Evolutionary conservation across 2,329 filamentous ascomycete species (phyloP).

Genomic region (Calonectria fujianensis): DNA sequence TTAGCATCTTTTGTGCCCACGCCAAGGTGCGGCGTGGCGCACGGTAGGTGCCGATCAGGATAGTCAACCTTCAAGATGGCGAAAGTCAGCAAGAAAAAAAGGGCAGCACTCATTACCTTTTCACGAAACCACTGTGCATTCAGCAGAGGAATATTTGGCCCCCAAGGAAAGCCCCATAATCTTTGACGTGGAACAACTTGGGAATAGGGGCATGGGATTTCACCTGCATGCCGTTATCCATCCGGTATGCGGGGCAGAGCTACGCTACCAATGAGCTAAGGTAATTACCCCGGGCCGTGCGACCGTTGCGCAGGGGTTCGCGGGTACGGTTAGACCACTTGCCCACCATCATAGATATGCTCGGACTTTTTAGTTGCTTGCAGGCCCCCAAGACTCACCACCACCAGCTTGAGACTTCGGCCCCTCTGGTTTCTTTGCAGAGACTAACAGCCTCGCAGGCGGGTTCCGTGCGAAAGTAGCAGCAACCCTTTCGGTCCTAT

Average conservation of each 20-base stretch:
- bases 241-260: neutral
- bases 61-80: neutral
- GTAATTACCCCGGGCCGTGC: constrained; percentile 2
- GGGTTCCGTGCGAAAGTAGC: constrained; percentile 4
- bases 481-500: constrained; percentile 6
- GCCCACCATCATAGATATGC: neutral
- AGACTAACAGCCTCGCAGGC: neutral
- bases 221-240: neutral
- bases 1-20: neutral
- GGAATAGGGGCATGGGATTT: neutral
- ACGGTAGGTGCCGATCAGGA: neutral
- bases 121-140: neutral
- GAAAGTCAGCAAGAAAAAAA: neutral
- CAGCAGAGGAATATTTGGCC: neutral
- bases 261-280: neutral
- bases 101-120: neutral
- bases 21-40: neutral
- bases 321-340: neutral
- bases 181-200: neutral
- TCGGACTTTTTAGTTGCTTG: neutral
- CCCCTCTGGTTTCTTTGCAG: neutral
- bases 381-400: neutral
- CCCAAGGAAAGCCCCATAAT: neutral
- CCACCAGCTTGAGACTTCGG: neutral
- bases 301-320: neutral